Base-by-base conservation (phyloP, 1,284 basidiomycete species). In the Apiotrichum veenhuisii region DNA sequence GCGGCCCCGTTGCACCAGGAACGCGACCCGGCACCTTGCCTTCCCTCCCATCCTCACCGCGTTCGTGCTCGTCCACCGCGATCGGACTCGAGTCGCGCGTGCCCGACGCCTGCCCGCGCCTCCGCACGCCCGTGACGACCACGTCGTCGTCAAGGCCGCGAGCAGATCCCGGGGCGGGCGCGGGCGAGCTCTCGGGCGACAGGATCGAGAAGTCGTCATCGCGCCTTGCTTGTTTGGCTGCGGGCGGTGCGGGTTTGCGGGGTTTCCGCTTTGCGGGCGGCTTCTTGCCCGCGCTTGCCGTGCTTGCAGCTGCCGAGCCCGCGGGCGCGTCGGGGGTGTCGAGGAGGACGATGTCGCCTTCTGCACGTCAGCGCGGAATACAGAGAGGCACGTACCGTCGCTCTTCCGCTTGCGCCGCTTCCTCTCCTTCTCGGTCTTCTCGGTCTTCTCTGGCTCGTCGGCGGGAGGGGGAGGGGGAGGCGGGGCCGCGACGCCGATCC, bases 401-500 rank as follows among this genome's bases (percentile, higher is more conserved):
- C 27, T 25, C 34, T 48, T 46, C 26, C 54, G 50, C 26, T 56
- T 56, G 15, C 27, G 15, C 14, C 23, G 25, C n/a, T 26, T 18
- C 46, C 22, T 46, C 10, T 20, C 12, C 43, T 47, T 46, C 42
- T 34, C n/a, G n/a, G n/a, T 48, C 38, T 47, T 43, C 34, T 40
- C 41, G 0, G 18, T 27, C 43, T 50, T 44, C 34, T 41, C 22
- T 4, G 37, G 23, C 44, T 54, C 20, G 14, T 18, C n/a, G 17
- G 26, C 37, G 14, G 38, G 36, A 10, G 47, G 37, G 1, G 37
- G 54, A 2, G 33, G 41, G 42, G 45, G 48, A 0, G 52, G 50
- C 0, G 60, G 57, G 7, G 59, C 50, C 2, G 38, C 52, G 17
- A 53, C 51, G 10, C 40, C 55, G 20, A 59, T 36, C 0, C 55